Conservation (phyloP, 306 rosid species). For the Echinosophora koreensis region DNA sequence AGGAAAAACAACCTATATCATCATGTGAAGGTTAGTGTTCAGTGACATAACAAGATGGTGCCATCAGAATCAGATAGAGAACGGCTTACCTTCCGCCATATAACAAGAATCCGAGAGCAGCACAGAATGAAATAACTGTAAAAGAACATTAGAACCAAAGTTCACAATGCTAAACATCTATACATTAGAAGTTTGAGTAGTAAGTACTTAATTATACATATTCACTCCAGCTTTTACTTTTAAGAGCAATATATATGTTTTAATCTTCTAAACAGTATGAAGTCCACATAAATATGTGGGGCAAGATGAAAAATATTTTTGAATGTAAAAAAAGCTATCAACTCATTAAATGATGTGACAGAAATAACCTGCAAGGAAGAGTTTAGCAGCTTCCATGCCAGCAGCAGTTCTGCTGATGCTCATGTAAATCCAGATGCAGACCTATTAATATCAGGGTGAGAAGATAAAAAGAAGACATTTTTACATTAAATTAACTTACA, state of each 20-base stretch:
- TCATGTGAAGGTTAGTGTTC: conserved; percentile 20
- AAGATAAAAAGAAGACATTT: conserved; percentile 35
- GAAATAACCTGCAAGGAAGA: conserved; percentile 77
- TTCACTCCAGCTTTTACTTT: not conserved
- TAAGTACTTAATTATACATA: not conserved
- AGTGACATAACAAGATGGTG: not conserved
- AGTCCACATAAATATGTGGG: not conserved
- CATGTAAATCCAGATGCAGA: conserved; percentile 74
- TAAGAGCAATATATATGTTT: not conserved
- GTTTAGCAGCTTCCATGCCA: conserved; percentile 58
- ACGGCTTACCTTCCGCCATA: conserved; percentile 85
- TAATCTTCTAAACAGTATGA: conserved; percentile 7
- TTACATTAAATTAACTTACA: conserved; percentile 4
- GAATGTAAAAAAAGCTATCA: not conserved
- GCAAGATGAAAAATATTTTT: not conserved
- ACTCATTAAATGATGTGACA: conserved; percentile 9
- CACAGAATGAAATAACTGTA: conserved; percentile 72
- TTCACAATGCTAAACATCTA: conserved; percentile 31
- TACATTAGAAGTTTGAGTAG: not conserved
- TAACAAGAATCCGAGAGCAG: conserved; percentile 76
- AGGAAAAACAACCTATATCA: conserved; percentile 70
- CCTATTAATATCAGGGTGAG: conserved; percentile 47
- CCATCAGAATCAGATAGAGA: not conserved
- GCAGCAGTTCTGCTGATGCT: conserved; percentile 51
- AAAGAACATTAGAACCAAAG: conserved; percentile 40